Evolutionary conservation across 2,329 filamentous ascomycete genomes (phyloP).

Genomic region (Ophiostoma australiae): DNA sequence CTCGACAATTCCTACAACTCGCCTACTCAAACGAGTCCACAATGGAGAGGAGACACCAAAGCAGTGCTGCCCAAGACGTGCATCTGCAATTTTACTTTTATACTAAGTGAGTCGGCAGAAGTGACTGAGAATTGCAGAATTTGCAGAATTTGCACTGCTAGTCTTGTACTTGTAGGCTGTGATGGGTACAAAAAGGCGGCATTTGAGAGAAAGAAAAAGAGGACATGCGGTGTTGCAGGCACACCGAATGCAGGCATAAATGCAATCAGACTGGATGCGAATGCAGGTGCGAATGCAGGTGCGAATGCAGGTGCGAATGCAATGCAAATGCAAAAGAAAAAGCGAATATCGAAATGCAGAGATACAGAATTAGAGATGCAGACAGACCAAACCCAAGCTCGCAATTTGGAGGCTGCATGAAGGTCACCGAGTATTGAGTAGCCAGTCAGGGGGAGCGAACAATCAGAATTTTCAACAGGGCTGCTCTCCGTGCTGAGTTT

Average conservation of each 20-base stretch:
- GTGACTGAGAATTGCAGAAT: no score
- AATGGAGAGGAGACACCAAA: background rate
- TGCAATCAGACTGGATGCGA: background rate
- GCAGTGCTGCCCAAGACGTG: background rate
- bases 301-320: background rate
- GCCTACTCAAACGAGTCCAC: slow-evolving; percentile 1
- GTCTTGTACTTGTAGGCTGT: background rate
- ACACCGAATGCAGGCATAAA: background rate
- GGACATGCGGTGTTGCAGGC: background rate
- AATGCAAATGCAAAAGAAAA: no score
- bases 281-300: background rate
- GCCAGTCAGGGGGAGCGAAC: background rate
- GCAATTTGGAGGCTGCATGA: background rate
- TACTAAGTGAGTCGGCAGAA: no score
- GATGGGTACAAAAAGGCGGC: background rate
- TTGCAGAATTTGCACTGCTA: background rate
- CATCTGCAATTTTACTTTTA: background rate
- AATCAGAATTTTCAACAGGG: background rate
- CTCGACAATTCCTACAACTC: background rate
- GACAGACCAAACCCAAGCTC: no score
- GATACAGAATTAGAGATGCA: no score
- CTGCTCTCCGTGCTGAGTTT: background rate
- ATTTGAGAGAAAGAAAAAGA: background rate
- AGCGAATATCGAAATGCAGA: no score
- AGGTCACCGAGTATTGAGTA: background rate